Evolutionary conservation across 2,329 filamentous ascomycete species (phyloP), one percentile per base, ranked within the genome.

Genomic region (Leptographium radiaticola): DNA sequence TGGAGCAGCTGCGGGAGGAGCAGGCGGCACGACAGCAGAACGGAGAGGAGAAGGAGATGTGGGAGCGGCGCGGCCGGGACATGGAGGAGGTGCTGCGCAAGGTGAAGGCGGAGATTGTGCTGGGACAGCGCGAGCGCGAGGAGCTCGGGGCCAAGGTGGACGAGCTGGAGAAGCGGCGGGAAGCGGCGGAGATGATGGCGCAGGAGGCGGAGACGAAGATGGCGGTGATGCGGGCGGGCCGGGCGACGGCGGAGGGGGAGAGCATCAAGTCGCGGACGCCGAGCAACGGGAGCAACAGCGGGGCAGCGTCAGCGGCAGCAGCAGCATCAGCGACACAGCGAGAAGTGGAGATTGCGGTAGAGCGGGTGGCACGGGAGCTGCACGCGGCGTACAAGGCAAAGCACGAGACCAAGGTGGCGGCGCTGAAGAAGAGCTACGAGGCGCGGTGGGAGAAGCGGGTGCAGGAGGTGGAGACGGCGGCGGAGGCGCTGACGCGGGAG

Each of bases 371-470:
- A n/a, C 80, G 89, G 34, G 93, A 98, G 65, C 77, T 98, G 43
- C 93, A 98, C 66, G 78, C 84, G 0, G 77, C 95, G 12, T 98
- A 98, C 77, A 97, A 96, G 72, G 83, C 86, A 65, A 98, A 98
- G 71, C 93, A 98, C 67, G 91, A 97, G 72, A 88, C 84, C 58
- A 98, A 98, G 73, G 91, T 97, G 46, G 80, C 87, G 1, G 91
- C 90, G 5, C 75, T 98, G 59, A 97, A 85, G 71, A 84, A 84
- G 70, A 84, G 79, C 58, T 86, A 97, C 70, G 89, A 96, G 67
- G 79, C 80, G 48, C 83, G 91, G 53, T 93, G 89, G 80, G 89
- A 95, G 69, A 94, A 94, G 75, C 87, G 86, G 64, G 80, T 91
- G 54, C 80, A 80, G 53, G 87, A 91, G 62, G 79, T 95, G 3